phyloP scores from a whole-genome alignment of 257 asterid genomes.

The Solanum peruvianum region DNA sequence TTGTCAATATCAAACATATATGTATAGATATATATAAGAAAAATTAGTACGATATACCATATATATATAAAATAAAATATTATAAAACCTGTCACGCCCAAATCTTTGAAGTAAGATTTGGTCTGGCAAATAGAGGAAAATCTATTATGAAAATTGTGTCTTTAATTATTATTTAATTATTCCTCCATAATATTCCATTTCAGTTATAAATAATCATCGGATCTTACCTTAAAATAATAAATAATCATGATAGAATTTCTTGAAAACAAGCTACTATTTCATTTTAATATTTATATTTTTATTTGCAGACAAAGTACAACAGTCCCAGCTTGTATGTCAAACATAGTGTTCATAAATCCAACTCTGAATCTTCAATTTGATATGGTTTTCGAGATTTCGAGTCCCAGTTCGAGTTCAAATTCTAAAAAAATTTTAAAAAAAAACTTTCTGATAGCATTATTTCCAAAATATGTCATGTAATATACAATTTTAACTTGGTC shows the following conservation, averaged over 20 bases:
- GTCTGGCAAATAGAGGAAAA: slow-evolving; percentile 11
- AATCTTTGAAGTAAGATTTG: slow-evolving; percentile 30
- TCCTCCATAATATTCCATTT: neutral
- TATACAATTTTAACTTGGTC: too few relatives aligned
- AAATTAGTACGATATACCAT: neutral
- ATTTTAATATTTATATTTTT: neutral
- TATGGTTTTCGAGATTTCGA: too few relatives aligned
- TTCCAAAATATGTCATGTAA: neutral
- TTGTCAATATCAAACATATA: neutral
- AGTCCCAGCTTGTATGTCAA: neutral
- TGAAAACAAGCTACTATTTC: slow-evolving; percentile 1
- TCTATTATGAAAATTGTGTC: slow-evolving; percentile 21
- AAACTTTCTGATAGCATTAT: too few relatives aligned
- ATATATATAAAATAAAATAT: neutral
- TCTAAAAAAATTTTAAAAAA: too few relatives aligned
- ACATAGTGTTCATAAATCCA: neutral
- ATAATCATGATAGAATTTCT: slow-evolving; percentile 25
- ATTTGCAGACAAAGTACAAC: neutral
- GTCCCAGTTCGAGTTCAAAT: fast-evolving
- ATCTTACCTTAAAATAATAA: slow-evolving; percentile 34
- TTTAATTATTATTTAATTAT: slow-evolving; percentile 23
- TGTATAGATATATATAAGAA: neutral
- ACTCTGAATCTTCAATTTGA: neutral
- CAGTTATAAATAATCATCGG: slow-evolving; percentile 3
- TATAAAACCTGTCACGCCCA: slow-evolving; percentile 22